A percentile compares a stretch with the other conserved stretches of the same genome.
Conservation (phyloP, 768 basidiomycete genomes). For the Lactarius akahatsu region DNA sequence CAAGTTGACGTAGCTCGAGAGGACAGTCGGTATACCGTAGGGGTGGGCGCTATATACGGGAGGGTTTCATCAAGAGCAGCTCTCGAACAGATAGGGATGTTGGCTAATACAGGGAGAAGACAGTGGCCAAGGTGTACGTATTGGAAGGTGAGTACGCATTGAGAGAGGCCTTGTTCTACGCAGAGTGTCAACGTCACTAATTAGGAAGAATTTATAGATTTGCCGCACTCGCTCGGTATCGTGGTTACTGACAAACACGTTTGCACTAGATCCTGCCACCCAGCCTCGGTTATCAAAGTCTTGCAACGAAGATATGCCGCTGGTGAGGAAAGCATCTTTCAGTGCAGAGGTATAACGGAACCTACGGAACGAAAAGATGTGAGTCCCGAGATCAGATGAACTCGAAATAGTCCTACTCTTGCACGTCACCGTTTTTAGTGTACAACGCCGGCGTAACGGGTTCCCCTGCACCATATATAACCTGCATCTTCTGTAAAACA, state of each 20-base stretch:
- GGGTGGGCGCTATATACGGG: constrained; percentile 46
- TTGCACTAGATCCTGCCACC: constrained; percentile 52
- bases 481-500: constrained; percentile 9
- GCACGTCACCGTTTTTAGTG: constrained; percentile 57
- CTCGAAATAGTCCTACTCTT: constrained; percentile 46
- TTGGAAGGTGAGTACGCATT: constrained; percentile 63
- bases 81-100: neutral
- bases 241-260: constrained; percentile 68
- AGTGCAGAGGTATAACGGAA: constrained; percentile 62
- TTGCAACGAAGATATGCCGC: constrained; percentile 52
- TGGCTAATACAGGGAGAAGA: constrained; percentile 53
- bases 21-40: constrained; percentile 63
- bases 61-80: neutral
- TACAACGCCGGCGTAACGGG: constrained; percentile 58
- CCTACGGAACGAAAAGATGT: constrained; percentile 28
- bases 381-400: neutral
- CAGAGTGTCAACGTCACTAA: neutral
- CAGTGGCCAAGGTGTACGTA: constrained; percentile 55
- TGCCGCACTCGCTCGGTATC: constrained; percentile 58
- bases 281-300: constrained; percentile 56
- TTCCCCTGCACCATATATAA: constrained; percentile 48
- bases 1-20: constrained; percentile 57
- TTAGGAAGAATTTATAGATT: neutral
- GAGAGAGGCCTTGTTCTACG: constrained; percentile 51
- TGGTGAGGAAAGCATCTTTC: constrained; percentile 49